Evolutionary conservation across 345 rosid species (phyloP), one percentile per base, ranked within the genome.

Genomic region (Aquilaria malaccensis): DNA sequence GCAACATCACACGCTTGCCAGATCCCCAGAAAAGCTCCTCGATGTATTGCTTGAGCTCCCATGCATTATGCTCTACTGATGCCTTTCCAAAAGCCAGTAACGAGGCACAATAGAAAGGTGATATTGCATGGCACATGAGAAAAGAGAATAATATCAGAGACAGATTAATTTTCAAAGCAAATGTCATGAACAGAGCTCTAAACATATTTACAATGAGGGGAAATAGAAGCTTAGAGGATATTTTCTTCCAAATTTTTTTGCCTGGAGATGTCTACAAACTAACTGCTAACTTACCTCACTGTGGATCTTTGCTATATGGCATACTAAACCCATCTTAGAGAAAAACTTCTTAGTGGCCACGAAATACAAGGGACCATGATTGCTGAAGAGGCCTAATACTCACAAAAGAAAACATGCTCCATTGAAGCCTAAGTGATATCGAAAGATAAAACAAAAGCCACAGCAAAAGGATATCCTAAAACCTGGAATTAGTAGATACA

Each of bases 21-120:
- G 83, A 84, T 9, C 94, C 88, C 94, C 94, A 86, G 53, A 80
- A 84, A 55, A 86, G 84, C 69, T 86, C 94, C 63, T 84, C 88
- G 0, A 86, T 82, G 71, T 86, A 84, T 46, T 82, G 89, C 74
- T 84, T 86, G 68, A 84, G 75, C 56, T 80, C 86, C 81, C 73
- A 74, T 51, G 94, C 94, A 65, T 84, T 86, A 33, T 82, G 94
- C 81, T 84, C 87, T 66, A 82, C 84, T 32, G 88, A 82, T 46
- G 85, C 86, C 94, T 84, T 69, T 29, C 60, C 22, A 70, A 53
- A 60, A 50, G 32, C 22, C 69, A 61, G 41, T 45, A 15, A 53
- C 66, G 58, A 66, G 50, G 41, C 62, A 47, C 43, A 66, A 48
- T 33, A 12, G 52, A 45, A 62, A 30, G 50, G 33, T 15, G 31